Percentiles rank a stretch among this genome's conserved stretches.
Evolutionary conservation across 1,139 yeast genomes (phyloP).

Genomic region (Spencermartinsiella ligniputridi): DNA sequence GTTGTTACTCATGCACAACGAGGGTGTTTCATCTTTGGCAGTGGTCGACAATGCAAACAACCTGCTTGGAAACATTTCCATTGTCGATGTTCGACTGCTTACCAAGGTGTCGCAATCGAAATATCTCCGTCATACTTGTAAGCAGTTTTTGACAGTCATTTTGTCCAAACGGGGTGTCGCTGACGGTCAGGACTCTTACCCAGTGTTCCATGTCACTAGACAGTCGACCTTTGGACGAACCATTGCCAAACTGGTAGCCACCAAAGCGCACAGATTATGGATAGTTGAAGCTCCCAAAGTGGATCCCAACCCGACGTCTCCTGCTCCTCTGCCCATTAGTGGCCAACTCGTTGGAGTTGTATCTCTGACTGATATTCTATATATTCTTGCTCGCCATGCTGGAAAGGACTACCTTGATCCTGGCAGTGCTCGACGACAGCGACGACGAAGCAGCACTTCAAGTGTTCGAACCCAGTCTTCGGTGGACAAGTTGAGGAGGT

Average conservation of each 20-base stretch:
- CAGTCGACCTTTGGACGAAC: conserved; percentile 80
- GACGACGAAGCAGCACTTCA: conserved; percentile 55
- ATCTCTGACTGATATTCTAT: conserved; percentile 82
- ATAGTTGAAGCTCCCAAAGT: conserved; percentile 59
- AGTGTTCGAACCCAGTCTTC: conserved; percentile 24
- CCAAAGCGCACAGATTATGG: conserved; percentile 91
- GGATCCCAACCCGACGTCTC: conserved; percentile 15
- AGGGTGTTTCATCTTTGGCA: conserved; percentile 84
- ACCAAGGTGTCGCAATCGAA: conserved; percentile 80
- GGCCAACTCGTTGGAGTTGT: conserved; percentile 76
- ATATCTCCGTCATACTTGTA: conserved; percentile 71
- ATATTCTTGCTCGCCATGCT: conserved; percentile 68
- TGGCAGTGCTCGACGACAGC: conserved; percentile 75
- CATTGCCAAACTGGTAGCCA: conserved; percentile 91
- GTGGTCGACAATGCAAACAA: conserved; percentile 79
- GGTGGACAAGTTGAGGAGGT: conserved; percentile 21
- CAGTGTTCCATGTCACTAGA: conserved; percentile 86
- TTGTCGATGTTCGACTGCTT: conserved; percentile 86
- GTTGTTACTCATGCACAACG: conserved; percentile 73
- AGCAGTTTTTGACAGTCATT: conserved; percentile 82
- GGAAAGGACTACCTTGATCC: conserved; percentile 74
- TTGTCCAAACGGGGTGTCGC: conserved; percentile 84
- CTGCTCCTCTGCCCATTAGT: conserved; percentile 22
- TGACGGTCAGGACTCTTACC: conserved; percentile 94
- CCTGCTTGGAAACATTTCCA: conserved; percentile 85